Evolutionary conservation across 1,284 basidiomycete species (phyloP).

Genomic region (Moesziomyces globuligerus): DNA sequence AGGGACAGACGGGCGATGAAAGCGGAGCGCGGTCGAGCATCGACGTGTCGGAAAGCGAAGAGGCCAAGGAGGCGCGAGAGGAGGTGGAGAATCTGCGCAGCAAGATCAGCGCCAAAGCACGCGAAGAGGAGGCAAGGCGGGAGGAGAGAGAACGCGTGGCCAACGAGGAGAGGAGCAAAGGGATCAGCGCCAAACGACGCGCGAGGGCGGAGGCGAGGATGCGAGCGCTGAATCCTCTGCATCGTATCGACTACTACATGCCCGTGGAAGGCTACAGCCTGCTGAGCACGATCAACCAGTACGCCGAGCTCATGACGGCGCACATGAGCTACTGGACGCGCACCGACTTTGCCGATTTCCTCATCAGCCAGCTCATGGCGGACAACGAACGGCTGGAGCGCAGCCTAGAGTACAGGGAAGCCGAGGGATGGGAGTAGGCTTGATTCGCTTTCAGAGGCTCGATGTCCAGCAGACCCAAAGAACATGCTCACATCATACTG

Average conservation of each 20-base stretch:
- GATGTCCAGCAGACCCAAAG: neutral
- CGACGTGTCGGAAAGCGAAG: conserved; percentile 27
- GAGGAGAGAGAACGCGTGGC: conserved; percentile 23
- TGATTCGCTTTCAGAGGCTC: neutral
- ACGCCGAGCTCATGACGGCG: conserved; percentile 56
- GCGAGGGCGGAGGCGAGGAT: conserved; percentile 35
- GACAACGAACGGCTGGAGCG: conserved; percentile 34
- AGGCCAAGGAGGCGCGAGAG: conserved; percentile 20
- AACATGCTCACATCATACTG: no score
- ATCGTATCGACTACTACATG: conserved; percentile 51
- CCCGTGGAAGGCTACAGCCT: conserved; percentile 48
- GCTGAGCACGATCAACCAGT: conserved; percentile 51
- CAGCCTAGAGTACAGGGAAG: conserved; percentile 34
- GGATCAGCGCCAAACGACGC: conserved; percentile 28
- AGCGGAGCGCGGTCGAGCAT: conserved; percentile 15
- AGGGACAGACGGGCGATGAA: conserved; percentile 24
- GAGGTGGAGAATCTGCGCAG: conserved; percentile 14
- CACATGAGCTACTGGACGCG: conserved; percentile 64
- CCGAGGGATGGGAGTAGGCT: conserved; percentile 41
- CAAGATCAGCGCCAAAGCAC: conserved; percentile 19
- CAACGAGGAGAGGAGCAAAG: conserved; percentile 34
- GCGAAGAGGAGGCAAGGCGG: conserved; percentile 31
- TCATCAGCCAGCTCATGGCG: conserved; percentile 57
- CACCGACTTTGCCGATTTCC: conserved; percentile 56
- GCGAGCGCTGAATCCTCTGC: conserved; percentile 45